phyloP scores from a whole-genome alignment of 2,329 filamentous ascomycete genomes.

The Botrytis aclada region DNA sequence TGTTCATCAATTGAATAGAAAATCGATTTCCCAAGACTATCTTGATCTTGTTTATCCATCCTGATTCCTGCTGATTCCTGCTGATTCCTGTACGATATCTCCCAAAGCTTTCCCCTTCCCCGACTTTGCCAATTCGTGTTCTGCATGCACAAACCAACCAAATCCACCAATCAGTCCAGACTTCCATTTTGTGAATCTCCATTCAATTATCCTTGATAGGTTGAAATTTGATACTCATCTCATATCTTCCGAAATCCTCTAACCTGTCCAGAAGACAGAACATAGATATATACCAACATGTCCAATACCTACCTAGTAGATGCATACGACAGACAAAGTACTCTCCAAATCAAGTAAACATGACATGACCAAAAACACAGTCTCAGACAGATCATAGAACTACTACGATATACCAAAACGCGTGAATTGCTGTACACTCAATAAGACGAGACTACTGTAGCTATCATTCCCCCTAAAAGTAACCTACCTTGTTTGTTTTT shows the following conservation, averaged over 20 bases:
- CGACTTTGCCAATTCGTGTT: background rate
- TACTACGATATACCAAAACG: background rate
- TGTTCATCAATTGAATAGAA: background rate
- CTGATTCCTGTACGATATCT: background rate
- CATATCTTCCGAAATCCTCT: too few relatives aligned
- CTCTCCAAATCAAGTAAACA: background rate
- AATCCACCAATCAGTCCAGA: background rate
- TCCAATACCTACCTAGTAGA: background rate
- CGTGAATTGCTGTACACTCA: background rate
- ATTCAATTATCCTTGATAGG: background rate
- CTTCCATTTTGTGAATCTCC: background rate
- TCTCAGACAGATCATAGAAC: background rate
- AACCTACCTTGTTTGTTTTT: background rate
- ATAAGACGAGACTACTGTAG: background rate
- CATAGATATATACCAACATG: background rate
- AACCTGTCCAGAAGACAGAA: background rate
- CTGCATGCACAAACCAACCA: background rate
- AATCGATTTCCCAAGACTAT: background rate
- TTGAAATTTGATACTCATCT: background rate
- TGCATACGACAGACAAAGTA: background rate
- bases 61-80: too few relatives aligned
- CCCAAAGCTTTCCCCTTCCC: background rate
- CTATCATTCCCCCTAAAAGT: background rate
- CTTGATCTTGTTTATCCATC: background rate
- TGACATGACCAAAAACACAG: background rate